Percentiles rank a stretch among this genome's conserved stretches.
phyloP scores from a whole-genome alignment of 2,329 filamentous ascomycete species.

The Cryphonectria japonica region DNA sequence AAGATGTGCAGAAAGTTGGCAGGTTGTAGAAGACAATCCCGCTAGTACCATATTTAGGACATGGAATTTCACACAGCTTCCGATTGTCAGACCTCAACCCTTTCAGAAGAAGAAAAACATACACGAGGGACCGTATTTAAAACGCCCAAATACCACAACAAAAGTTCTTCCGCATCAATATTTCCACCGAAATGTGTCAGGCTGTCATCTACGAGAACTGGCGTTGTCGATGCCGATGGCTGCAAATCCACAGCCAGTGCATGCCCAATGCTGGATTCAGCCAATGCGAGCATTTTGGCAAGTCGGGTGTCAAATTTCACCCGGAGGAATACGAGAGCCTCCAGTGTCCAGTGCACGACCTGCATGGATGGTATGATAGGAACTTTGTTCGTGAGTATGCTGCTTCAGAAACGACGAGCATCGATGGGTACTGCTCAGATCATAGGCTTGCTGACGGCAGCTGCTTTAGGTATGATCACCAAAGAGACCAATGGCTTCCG shows the following conservation, averaged over 20 bases:
- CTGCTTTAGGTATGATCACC: conserved; percentile 44
- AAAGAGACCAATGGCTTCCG: conserved; percentile 49
- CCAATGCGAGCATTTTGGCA: conserved; percentile 49
- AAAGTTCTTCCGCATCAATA: neutral
- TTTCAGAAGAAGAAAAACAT: too few relatives aligned
- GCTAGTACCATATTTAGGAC: neutral
- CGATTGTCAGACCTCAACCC: neutral
- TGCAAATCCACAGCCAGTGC: conserved; percentile 52
- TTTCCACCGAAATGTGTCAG: conserved; percentile 44
- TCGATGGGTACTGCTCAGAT: neutral
- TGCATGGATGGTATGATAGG: conserved; percentile 49
- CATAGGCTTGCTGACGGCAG: neutral
- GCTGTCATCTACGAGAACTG: conserved; percentile 54
- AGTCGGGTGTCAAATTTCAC: conserved; percentile 42
- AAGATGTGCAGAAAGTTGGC: neutral
- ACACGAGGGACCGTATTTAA: neutral
- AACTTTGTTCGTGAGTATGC: conserved; percentile 45
- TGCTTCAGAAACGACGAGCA: neutral
- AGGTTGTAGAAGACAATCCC: neutral
- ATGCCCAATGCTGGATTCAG: conserved; percentile 54
- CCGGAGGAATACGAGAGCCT: conserved; percentile 40
- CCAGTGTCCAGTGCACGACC: conserved; percentile 48
- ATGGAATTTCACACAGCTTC: neutral
- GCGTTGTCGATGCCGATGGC: conserved; percentile 57
- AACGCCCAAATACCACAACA: neutral